These are phyloP conservation scores for Alternaria metachromatica DNA, from an alignment of 2,329 filamentous ascomycete species.

Conservation along the genomic window DNA sequence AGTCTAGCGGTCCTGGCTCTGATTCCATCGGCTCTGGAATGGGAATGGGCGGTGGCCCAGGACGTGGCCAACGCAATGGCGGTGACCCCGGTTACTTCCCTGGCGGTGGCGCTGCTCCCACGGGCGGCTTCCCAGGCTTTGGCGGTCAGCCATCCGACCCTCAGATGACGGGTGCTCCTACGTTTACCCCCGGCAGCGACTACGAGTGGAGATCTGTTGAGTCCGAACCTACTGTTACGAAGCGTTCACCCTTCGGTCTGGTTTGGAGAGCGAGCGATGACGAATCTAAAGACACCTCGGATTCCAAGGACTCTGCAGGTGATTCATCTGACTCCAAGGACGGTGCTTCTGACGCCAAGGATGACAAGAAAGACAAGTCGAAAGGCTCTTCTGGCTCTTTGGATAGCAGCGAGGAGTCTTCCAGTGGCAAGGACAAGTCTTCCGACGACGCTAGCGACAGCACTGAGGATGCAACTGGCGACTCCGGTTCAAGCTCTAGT, in stretches of 20 bases:
- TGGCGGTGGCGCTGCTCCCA: constrained; percentile 9
- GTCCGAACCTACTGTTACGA: constrained; percentile 14
- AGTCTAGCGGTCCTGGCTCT: neutral
- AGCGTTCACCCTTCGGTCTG: neutral
- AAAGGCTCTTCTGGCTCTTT: neutral
- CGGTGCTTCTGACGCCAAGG: neutral
- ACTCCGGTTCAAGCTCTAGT: constrained; percentile 1
- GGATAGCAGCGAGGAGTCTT: neutral
- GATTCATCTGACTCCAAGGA: neutral
- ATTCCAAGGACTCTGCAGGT: neutral
- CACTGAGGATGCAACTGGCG: neutral
- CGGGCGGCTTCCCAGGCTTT: constrained; percentile 10
- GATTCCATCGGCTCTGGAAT: neutral
- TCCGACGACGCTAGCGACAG: neutral
- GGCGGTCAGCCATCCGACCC: neutral
- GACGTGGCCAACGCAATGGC: neutral
- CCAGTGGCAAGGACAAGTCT: neutral
- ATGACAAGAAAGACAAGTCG: neutral
- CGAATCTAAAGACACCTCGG: neutral
- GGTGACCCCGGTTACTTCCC: constrained; percentile 11
- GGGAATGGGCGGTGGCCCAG: neutral
- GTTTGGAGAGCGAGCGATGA: neutral
- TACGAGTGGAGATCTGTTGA: constrained; percentile 14
- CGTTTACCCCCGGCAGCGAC: constrained; percentile 3
- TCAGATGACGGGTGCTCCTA: constrained; percentile 12